Percentiles rank a stretch among this genome's conserved stretches.
phyloP scores from a whole-genome alignment of 192 early-diverging fungal species.

The Entomortierella lignicola region DNA sequence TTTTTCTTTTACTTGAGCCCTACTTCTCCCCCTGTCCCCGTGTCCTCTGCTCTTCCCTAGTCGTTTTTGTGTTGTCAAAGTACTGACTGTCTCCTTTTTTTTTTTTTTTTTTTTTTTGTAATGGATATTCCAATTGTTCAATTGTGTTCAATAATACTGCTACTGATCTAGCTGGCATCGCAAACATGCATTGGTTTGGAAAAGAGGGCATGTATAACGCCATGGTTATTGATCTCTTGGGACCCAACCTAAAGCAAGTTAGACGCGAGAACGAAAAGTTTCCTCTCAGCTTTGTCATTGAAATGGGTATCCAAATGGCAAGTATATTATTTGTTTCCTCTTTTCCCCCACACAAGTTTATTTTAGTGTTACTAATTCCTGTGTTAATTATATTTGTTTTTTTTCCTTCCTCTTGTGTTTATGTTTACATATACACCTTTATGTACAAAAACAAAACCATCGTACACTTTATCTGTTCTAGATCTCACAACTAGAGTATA shows the following conservation, averaged over 20 bases:
- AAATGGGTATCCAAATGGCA: slow-evolving; percentile 68
- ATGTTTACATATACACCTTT: not conserved
- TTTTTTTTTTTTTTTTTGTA: slow-evolving; percentile 1
- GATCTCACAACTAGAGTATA: slow-evolving; percentile 59
- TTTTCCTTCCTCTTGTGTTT: not conserved
- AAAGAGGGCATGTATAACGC: slow-evolving; percentile 59
- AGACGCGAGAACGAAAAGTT: slow-evolving; percentile 55
- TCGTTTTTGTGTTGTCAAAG: too few species aligned
- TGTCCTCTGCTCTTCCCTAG: too few species aligned
- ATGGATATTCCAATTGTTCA: too few species aligned
- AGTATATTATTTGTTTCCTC: not conserved
- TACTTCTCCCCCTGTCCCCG: too few species aligned
- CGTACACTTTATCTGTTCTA: slow-evolving; percentile 1
- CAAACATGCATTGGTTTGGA: slow-evolving; percentile 67
- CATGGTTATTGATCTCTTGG: slow-evolving; percentile 67
- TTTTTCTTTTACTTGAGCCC: too few species aligned
- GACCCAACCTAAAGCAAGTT: slow-evolving; percentile 64
- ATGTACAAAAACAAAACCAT: too few species aligned
- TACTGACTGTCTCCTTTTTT: not conserved
- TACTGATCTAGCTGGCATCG: slow-evolving; percentile 56
- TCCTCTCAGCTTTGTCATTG: slow-evolving; percentile 56
- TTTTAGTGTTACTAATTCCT: too few species aligned
- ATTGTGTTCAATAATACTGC: not conserved
- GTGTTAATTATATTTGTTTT: not conserved
- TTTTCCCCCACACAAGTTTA: too few species aligned